Percentiles rank a stretch among this genome's conserved stretches.
Evolutionary conservation across 768 basidiomycete species (phyloP).

Genomic region (Tricholoma terreum): DNA sequence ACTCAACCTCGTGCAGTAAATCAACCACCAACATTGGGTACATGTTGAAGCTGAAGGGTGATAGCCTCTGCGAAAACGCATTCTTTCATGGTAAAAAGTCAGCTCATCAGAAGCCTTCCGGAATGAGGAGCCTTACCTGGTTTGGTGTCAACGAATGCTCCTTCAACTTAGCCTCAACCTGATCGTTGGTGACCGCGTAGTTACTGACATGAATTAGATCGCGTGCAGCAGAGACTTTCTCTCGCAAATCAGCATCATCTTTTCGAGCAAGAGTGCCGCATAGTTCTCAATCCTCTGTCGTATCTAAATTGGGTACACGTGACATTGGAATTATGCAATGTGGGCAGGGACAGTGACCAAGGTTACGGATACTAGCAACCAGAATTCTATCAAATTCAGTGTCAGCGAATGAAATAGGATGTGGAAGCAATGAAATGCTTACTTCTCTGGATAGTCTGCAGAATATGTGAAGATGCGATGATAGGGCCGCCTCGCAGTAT

Average conservation of each 20-base stretch:
- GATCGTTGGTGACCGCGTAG: background rate
- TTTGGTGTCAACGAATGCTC: constrained; percentile 11
- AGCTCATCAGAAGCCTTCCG: background rate
- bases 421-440: too few relatives aligned
- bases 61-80: background rate
- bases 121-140: constrained; percentile 1
- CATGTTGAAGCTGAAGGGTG: constrained; percentile 16
- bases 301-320: background rate
- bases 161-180: background rate
- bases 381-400: too few relatives aligned
- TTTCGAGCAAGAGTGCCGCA: background rate
- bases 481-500: too few relatives aligned
- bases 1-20: too few relatives aligned
- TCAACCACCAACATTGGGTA: too few relatives aligned
- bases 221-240: background rate
- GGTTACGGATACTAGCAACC: too few relatives aligned
- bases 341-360: too few relatives aligned
- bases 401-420: too few relatives aligned
- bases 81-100: background rate
- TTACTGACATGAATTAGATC: constrained; percentile 3
- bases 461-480: too few relatives aligned
- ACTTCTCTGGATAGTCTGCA: too few relatives aligned
- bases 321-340: too few relatives aligned
- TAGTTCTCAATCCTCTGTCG: constrained; percentile 4
- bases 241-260: background rate